Evolutionary conservation across 163 green algal species (phyloP).

Genomic region (Scenedesmus sp.): DNA sequence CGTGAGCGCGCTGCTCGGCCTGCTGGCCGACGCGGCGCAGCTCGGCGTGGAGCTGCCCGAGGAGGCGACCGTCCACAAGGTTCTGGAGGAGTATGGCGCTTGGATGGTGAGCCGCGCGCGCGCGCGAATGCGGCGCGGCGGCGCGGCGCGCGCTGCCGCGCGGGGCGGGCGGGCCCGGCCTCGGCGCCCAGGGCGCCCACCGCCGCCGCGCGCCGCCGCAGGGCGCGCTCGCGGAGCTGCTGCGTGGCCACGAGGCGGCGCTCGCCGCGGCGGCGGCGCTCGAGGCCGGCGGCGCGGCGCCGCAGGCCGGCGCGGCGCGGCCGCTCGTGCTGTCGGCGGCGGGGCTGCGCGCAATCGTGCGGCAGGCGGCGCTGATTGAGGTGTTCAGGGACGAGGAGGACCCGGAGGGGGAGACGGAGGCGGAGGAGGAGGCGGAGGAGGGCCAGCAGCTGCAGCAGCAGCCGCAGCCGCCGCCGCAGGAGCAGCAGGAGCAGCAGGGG

Average conservation of each 20-base stretch:
- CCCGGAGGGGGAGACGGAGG: background rate
- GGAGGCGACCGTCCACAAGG: constrained; percentile 7
- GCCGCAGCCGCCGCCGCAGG: no score
- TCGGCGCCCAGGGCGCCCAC: no score
- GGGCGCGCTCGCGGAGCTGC: constrained; percentile 16
- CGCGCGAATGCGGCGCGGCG: background rate
- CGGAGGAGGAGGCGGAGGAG: no score
- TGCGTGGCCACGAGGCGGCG: constrained; percentile 11
- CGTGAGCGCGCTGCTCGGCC: background rate
- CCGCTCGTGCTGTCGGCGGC: constrained; percentile 26
- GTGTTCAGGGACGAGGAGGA: background rate
- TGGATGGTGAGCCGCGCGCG: constrained; percentile 25
- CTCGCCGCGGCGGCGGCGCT: background rate
- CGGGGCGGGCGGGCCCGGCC: no score
- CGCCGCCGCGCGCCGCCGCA: background rate
- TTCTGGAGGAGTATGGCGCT: constrained; percentile 12
- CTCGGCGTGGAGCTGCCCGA: constrained; percentile 32
- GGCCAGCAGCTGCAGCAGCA: no score
- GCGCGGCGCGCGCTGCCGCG: background rate
- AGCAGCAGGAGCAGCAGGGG: no score
- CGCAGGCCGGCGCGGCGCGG: background rate
- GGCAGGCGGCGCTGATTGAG: constrained; percentile 39
- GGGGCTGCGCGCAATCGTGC: constrained; percentile 38
- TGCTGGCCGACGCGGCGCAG: constrained; percentile 26
- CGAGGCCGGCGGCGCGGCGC: constrained; percentile 15